A percentile compares a stretch with the other conserved stretches of the same genome.
Evolutionary conservation across 1,284 basidiomycete species (phyloP).

Genomic region (Hemileia vastatrix): DNA sequence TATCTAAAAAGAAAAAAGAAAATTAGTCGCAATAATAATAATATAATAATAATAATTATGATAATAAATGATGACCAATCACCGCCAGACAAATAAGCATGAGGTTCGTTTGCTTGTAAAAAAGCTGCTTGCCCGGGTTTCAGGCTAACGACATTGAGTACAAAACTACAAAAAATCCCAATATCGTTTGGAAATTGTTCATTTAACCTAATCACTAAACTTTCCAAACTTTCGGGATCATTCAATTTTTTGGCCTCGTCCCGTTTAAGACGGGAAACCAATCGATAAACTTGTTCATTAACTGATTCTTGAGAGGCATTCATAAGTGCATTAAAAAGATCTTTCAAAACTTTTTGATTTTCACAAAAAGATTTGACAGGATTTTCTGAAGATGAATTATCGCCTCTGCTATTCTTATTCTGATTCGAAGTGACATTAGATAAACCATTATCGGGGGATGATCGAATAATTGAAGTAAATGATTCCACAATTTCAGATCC

Average conservation of each 20-base stretch:
- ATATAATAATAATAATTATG: background rate
- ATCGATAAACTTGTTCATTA: conserved; percentile 52
- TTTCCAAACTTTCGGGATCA: conserved; percentile 49
- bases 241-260: conserved; percentile 45
- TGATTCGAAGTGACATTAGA: conserved; percentile 40
- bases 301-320: conserved; percentile 54
- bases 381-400: conserved; percentile 31
- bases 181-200: conserved; percentile 82
- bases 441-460: conserved; percentile 39
- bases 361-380: conserved; percentile 41
- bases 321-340: conserved; percentile 75
- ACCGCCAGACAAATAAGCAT: conserved; percentile 91
- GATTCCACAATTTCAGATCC: conserved; percentile 54
- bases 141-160: conserved; percentile 77
- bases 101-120: conserved; percentile 88
- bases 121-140: conserved; percentile 82
- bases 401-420: no score
- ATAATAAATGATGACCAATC: conserved; percentile 31
- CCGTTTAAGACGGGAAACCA: conserved; percentile 52
- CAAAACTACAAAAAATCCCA: conserved; percentile 83
- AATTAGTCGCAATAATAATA: background rate
- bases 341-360: conserved; percentile 58
- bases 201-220: conserved; percentile 64
- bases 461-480: conserved; percentile 44
- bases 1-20: conserved; percentile 53